Percentiles rank a stretch among this genome's conserved stretches.
phyloP scores from a whole-genome alignment of 352 stramenopile genomes.

The Salisapilia sapeloensis region DNA sequence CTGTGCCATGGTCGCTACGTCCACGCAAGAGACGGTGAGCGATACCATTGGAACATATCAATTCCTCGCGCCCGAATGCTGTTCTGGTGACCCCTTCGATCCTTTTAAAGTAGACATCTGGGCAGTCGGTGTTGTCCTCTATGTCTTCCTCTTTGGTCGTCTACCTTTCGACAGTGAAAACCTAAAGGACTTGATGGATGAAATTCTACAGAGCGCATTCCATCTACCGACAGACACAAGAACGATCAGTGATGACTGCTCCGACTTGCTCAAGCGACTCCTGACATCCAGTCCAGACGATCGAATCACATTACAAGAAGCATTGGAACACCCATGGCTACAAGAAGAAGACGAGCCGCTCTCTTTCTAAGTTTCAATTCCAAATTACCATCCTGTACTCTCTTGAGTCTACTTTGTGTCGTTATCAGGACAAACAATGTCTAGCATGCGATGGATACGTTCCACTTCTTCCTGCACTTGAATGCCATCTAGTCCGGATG shows the following conservation, averaged over 20 bases:
- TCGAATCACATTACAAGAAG: slow-evolving; percentile 32
- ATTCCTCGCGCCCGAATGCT: slow-evolving; percentile 81
- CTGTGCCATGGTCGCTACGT: slow-evolving; percentile 33
- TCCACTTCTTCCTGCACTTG: slow-evolving; percentile 33
- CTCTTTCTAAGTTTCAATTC: slow-evolving; percentile 36
- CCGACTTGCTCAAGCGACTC: slow-evolving; percentile 29
- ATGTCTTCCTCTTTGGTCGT: slow-evolving; percentile 68
- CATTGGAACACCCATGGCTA: slow-evolving; percentile 50
- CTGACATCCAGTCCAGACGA: slow-evolving; percentile 25
- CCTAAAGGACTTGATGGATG: slow-evolving; percentile 67
- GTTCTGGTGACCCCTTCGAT: slow-evolving; percentile 64
- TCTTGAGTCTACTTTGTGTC: background rate
- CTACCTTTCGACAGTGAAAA: slow-evolving; percentile 64
- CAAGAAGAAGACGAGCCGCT: slow-evolving; percentile 18
- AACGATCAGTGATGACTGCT: slow-evolving; percentile 10
- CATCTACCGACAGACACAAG: slow-evolving; percentile 9
- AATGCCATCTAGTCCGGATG: slow-evolving; percentile 45
- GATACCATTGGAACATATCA: slow-evolving; percentile 83
- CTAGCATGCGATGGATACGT: slow-evolving; percentile 31
- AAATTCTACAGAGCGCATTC: slow-evolving; percentile 32
- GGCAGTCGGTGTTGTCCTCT: slow-evolving; percentile 72
- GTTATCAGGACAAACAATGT: slow-evolving; percentile 6
- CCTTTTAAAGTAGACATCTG: slow-evolving; percentile 75
- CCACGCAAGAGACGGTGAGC: slow-evolving; percentile 10
- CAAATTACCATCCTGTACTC: slow-evolving; percentile 1